These are phyloP conservation scores for Acarospora socialis DNA, from an alignment of 2,329 filamentous ascomycete species.

Conservation along the genomic window DNA sequence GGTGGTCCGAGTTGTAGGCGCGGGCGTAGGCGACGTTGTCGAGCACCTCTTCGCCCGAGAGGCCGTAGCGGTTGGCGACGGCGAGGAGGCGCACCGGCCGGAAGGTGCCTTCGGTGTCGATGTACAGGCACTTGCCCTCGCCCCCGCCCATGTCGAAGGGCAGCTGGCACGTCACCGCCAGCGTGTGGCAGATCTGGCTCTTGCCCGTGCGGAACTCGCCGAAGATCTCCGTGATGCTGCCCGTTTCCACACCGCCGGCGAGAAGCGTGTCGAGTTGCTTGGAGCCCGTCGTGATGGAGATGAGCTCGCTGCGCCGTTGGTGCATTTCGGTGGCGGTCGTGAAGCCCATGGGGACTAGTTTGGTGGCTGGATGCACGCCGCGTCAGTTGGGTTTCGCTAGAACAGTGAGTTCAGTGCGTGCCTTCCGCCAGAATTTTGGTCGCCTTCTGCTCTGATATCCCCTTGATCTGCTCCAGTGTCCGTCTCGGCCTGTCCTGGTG, in stretches of 20 bases:
- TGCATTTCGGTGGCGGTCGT: slow-evolving; percentile 99
- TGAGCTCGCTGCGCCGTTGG: slow-evolving; percentile 85
- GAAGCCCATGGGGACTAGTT: slow-evolving; percentile 96
- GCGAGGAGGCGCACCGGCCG: slow-evolving; percentile 79
- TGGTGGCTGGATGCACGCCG: slow-evolving; percentile 50
- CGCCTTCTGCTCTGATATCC: slow-evolving; percentile 94
- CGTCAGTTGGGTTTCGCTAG: not conserved
- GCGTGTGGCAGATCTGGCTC: slow-evolving; percentile 93
- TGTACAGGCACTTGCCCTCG: slow-evolving; percentile 96
- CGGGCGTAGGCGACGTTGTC: slow-evolving; percentile 98
- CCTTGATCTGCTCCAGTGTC: slow-evolving; percentile 85
- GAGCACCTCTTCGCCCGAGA: slow-evolving; percentile 91
- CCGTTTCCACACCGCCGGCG: slow-evolving; percentile 89
- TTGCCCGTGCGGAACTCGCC: slow-evolving; percentile 97
- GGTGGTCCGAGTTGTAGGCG: slow-evolving; percentile 97
- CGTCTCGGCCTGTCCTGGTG: slow-evolving; percentile 45
- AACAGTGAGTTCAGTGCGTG: slow-evolving; percentile 24
- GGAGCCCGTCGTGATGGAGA: slow-evolving; percentile 94
- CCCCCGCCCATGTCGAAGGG: slow-evolving; percentile 98
- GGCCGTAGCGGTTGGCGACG: slow-evolving; percentile 84
- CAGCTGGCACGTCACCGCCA: slow-evolving; percentile 95
- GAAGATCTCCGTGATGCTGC: slow-evolving; percentile 95
- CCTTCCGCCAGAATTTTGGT: slow-evolving; percentile 82
- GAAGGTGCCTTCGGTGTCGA: slow-evolving; percentile 96
- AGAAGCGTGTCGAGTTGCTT: slow-evolving; percentile 93